A percentile compares a stretch with the other conserved stretches of the same genome.
Evolutionary conservation across 805 yeast genomes (phyloP).

Genomic region (Saccharomyces kudriavzevii): DNA sequence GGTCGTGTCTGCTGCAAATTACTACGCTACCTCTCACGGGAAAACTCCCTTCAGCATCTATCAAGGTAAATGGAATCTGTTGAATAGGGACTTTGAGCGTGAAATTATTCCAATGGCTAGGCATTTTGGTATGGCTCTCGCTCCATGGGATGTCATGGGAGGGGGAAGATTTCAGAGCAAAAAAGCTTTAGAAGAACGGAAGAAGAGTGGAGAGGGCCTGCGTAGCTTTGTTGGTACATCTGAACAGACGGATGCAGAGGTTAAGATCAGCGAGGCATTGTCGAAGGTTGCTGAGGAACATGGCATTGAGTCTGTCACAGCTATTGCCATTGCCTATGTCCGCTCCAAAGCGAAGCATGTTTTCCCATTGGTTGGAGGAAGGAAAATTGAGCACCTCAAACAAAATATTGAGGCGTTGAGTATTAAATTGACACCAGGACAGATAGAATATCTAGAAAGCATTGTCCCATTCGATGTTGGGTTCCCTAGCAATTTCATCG

Average conservation of each 20-base stretch:
- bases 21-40: constrained; percentile 15
- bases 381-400: constrained; percentile 16
- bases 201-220: constrained; percentile 10
- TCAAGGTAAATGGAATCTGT: constrained; percentile 19
- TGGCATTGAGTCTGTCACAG: constrained; percentile 7
- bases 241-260: constrained; percentile 10
- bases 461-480: constrained; percentile 13
- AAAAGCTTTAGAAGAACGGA: constrained; percentile 12
- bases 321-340: constrained; percentile 19
- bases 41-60: constrained; percentile 17
- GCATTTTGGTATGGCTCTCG: constrained; percentile 19
- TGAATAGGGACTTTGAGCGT: constrained; percentile 17
- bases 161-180: constrained; percentile 15
- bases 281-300: constrained; percentile 4
- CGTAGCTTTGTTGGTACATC: constrained; percentile 1
- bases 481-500: constrained; percentile 11
- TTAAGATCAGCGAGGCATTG: constrained; percentile 12
- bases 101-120: constrained; percentile 21
- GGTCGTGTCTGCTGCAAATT: constrained; percentile 13
- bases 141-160: constrained; percentile 21
- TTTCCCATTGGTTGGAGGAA: constrained; percentile 18
- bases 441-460: constrained; percentile 10
- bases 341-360: constrained; percentile 13
- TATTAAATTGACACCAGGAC: constrained; percentile 10
- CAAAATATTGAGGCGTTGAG: constrained; percentile 13